Evolutionary conservation across 169 alveolate species (phyloP).

Genomic region (Plasmodium malariae): DNA sequence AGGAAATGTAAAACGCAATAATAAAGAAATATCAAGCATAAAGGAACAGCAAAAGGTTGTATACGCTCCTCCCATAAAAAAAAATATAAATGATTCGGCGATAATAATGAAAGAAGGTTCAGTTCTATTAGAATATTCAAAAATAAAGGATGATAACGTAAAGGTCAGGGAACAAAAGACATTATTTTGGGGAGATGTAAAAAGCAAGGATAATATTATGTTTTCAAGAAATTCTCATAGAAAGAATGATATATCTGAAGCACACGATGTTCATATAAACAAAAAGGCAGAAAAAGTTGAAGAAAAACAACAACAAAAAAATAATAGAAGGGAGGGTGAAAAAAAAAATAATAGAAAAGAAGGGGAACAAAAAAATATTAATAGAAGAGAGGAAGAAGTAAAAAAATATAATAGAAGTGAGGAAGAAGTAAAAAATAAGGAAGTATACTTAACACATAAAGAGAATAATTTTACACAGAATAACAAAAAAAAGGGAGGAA

Average conservation of each 20-base stretch:
- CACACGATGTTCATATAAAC: neutral
- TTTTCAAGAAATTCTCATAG: neutral
- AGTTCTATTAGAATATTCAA: neutral
- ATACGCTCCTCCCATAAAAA: neutral
- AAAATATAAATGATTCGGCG: neutral
- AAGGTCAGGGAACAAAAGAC: neutral
- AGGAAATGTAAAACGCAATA: constrained; percentile 2
- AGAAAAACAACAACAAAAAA: constrained; percentile 2
- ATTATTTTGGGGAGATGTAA: neutral
- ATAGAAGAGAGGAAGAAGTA: too few species aligned
- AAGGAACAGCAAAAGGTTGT: neutral
- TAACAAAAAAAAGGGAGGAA: neutral
- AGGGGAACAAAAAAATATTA: neutral
- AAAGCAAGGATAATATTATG: neutral
- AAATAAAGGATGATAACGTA: neutral
- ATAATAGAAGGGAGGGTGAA: constrained; percentile 5
- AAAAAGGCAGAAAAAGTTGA: neutral
- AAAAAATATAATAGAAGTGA: constrained; percentile 3
- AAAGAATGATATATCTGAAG: neutral
- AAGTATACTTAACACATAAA: neutral
- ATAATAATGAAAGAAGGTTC: neutral
- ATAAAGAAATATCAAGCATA: neutral
- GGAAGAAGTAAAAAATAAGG: constrained; percentile 8
- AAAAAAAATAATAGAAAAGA: neutral
- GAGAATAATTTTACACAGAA: neutral